These are phyloP conservation scores for Colletotrichum orchidophilum DNA, from an alignment of 2,329 filamentous ascomycete species.

Conservation along the genomic window DNA sequence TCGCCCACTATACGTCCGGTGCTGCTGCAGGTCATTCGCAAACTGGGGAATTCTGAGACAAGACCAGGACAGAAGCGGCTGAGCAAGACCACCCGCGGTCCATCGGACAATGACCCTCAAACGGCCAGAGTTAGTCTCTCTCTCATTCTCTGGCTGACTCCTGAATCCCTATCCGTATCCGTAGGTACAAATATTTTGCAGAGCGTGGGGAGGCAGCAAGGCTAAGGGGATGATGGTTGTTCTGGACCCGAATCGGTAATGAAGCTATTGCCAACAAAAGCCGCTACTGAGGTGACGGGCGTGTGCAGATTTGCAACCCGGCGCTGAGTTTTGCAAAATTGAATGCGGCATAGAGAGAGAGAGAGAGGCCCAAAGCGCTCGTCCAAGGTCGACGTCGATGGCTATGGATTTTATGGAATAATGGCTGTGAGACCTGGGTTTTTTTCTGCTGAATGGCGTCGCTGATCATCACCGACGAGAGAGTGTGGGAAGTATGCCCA, in stretches of 20 bases:
- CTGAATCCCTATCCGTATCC: background rate
- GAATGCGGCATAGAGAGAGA: background rate
- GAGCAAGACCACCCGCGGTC: conserved; percentile 11
- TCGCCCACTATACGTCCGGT: conserved; percentile 23
- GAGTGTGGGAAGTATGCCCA: conserved; percentile 9
- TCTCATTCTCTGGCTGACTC: too few relatives aligned
- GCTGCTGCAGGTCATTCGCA: conserved; percentile 21
- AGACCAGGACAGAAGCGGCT: conserved; percentile 22
- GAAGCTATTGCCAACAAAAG: conserved; percentile 23
- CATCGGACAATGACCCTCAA: conserved; percentile 6
- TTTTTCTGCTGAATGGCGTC: conserved; percentile 10
- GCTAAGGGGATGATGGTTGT: background rate
- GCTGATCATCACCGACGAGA: conserved; percentile 28
- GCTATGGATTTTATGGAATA: background rate
- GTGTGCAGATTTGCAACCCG: background rate
- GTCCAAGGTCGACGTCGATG: background rate
- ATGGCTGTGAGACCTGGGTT: conserved; percentile 10
- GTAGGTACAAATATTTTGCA: too few relatives aligned
- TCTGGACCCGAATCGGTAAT: background rate
- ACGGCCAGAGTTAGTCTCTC: background rate
- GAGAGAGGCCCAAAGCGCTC: conserved; percentile 6
- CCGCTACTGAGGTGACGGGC: background rate
- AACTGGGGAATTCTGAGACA: conserved; percentile 32
- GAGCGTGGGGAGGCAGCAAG: background rate
- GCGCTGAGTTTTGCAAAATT: conserved; percentile 11